Percentiles rank a stretch among this genome's conserved stretches.
These are phyloP conservation scores for Trichoderma koningiopsis DNA, from an alignment of 2,329 filamentous ascomycete genomes.

Conservation along the genomic window DNA sequence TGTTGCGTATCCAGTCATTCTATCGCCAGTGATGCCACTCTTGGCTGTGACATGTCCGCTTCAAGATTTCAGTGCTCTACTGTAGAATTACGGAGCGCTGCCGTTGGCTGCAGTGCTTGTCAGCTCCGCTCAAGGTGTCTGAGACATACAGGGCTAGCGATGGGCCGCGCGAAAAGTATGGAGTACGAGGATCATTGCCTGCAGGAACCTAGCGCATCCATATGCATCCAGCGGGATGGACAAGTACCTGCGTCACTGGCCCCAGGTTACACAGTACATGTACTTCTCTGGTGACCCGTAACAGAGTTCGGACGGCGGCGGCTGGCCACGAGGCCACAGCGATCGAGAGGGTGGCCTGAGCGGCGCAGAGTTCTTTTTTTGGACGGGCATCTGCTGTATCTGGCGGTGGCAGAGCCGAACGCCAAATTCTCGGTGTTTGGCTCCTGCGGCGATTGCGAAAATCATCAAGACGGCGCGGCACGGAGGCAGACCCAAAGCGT, in stretches of 20 bases:
- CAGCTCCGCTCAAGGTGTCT: not conserved
- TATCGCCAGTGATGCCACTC: not conserved
- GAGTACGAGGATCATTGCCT: constrained; percentile 17
- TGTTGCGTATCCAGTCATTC: not conserved
- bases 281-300: not conserved
- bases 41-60: not conserved
- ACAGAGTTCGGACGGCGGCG: constrained; percentile 5
- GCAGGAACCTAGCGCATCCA: constrained; percentile 8
- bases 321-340: constrained; percentile 19
- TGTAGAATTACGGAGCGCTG: not conserved
- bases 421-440: not conserved
- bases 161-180: constrained; percentile 6
- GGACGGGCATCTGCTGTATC: not conserved
- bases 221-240: not conserved
- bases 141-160: constrained; percentile 16
- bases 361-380: not conserved
- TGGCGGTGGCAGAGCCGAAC: not conserved
- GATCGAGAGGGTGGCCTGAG: constrained; percentile 6
- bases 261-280: not conserved
- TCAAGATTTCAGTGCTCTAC: not conserved
- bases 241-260: constrained; percentile 14
- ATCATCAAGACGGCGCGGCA: not conserved
- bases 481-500: not conserved
- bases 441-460: not conserved
- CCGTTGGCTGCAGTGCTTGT: not conserved